Conservation (phyloP, 2,329 filamentous ascomycete genomes). For the Ambrosiella cleistominuta region DNA sequence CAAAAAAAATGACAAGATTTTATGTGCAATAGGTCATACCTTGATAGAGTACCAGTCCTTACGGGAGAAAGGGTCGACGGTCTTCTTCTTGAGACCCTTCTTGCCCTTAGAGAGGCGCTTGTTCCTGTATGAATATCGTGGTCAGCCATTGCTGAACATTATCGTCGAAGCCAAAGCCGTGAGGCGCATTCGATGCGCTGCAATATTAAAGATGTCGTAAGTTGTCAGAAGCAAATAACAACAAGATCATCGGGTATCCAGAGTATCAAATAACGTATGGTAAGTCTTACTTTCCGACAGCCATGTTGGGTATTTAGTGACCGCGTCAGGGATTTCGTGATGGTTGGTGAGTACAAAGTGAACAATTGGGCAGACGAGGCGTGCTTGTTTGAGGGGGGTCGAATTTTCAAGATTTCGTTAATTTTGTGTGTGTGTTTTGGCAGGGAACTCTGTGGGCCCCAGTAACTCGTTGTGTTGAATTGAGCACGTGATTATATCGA, state of each 20-base stretch:
- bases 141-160: constrained; percentile 14
- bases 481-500: constrained; percentile 11
- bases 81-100: constrained; percentile 99
- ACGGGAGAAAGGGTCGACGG: constrained; percentile 87
- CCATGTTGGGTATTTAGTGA: constrained; percentile 37
- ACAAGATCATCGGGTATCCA: not conserved
- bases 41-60: constrained; percentile 99
- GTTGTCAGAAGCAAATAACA: not conserved
- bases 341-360: constrained; percentile 17
- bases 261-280: constrained; percentile 3
- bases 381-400: constrained; percentile 13
- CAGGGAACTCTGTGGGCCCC: constrained; percentile 11
- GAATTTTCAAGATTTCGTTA: constrained; percentile 13
- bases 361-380: constrained; percentile 11
- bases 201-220: not conserved
- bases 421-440: constrained; percentile 12
- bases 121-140: constrained; percentile 45
- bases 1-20: not conserved
- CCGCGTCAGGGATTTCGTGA: constrained; percentile 27
- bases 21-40: constrained; percentile 30
- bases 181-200: not conserved
- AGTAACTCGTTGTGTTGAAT: constrained; percentile 6
- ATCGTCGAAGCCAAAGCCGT: not conserved
- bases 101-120: constrained; percentile 99
- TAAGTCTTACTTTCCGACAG: constrained; percentile 39